Conservation (phyloP, 2,329 filamentous ascomycete species). For the Talaromyces verruculosus region DNA sequence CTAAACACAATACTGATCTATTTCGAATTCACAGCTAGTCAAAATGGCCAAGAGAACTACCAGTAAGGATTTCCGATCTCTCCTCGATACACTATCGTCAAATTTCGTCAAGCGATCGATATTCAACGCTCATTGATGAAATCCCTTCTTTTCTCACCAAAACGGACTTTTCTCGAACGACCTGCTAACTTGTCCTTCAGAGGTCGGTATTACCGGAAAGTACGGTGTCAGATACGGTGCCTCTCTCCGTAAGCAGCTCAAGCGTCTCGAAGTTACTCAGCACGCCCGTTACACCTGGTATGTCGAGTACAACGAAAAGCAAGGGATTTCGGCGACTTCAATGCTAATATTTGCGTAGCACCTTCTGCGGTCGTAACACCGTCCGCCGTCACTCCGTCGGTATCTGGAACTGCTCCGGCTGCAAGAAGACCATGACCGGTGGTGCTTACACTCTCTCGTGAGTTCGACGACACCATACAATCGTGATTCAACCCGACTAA, state of each 20-base stretch:
- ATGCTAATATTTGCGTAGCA: slow-evolving; percentile 50
- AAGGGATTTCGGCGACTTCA: not conserved
- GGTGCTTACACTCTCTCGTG: slow-evolving; percentile 97
- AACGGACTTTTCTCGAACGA: not conserved
- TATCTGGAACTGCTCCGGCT: slow-evolving; percentile 96
- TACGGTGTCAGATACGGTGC: slow-evolving; percentile 99
- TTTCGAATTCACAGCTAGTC: slow-evolving; percentile 12
- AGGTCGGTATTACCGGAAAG: slow-evolving; percentile 98
- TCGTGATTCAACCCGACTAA: slow-evolving; percentile 20
- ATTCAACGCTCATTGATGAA: not conserved
- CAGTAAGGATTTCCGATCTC: slow-evolving; percentile 21
- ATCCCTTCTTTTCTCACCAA: not conserved
- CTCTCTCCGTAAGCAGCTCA: slow-evolving; percentile 97
- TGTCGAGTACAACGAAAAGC: slow-evolving; percentile 5
- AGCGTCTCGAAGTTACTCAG: slow-evolving; percentile 99
- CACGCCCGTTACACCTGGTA: slow-evolving; percentile 85
- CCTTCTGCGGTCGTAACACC: slow-evolving; percentile 96
- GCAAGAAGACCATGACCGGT: slow-evolving; percentile 90
- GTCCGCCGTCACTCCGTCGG: slow-evolving; percentile 88
- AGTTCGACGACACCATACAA: slow-evolving; percentile 48
- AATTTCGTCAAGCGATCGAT: slow-evolving; percentile 3
- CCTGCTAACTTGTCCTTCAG: slow-evolving; percentile 38
- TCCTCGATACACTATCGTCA: not conserved
- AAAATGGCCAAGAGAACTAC: slow-evolving; percentile 24
- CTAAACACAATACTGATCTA: slow-evolving; percentile 17